Percentiles rank a stretch among this genome's conserved stretches.
Conservation (phyloP, 2,329 filamentous ascomycete genomes). For the Verticillium nonalfalfae region DNA sequence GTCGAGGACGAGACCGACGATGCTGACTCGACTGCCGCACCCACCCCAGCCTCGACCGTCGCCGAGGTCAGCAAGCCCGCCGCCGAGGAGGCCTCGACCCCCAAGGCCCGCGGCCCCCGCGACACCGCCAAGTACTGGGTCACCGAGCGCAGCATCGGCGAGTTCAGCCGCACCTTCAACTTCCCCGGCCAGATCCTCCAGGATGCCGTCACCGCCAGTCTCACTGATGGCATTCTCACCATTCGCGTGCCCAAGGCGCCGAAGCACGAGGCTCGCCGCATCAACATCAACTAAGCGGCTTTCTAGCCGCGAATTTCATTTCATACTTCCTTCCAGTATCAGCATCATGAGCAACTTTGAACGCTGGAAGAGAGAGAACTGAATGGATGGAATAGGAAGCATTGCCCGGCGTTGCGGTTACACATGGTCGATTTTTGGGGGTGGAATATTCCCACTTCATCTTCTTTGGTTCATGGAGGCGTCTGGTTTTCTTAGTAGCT, state of each 20-base stretch:
- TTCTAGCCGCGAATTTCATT: no score
- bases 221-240: slow-evolving; percentile 60
- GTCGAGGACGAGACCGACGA: slow-evolving; percentile 55
- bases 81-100: slow-evolving; percentile 5
- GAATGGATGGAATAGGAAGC: not conserved
- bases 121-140: slow-evolving; percentile 63
- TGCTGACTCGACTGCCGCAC: slow-evolving; percentile 6
- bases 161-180: slow-evolving; percentile 62
- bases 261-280: slow-evolving; percentile 50
- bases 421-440: not conserved
- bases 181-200: slow-evolving; percentile 61
- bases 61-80: slow-evolving; percentile 25
- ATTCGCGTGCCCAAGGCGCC: slow-evolving; percentile 61
- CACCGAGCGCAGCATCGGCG: slow-evolving; percentile 57
- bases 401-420: not conserved
- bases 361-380: not conserved
- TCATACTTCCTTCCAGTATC: not conserved
- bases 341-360: not conserved
- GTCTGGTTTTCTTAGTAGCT: not conserved
- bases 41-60: slow-evolving; percentile 14
- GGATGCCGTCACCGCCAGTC: slow-evolving; percentile 52
- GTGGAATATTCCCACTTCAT: not conserved
- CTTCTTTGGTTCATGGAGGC: not conserved
- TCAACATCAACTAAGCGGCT: slow-evolving; percentile 40
- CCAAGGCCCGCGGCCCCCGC: slow-evolving; percentile 16